A percentile compares a stretch with the other conserved stretches of the same genome.
Conservation (phyloP, 768 basidiomycete species). For the Lepiota brunneoincarnata region DNA sequence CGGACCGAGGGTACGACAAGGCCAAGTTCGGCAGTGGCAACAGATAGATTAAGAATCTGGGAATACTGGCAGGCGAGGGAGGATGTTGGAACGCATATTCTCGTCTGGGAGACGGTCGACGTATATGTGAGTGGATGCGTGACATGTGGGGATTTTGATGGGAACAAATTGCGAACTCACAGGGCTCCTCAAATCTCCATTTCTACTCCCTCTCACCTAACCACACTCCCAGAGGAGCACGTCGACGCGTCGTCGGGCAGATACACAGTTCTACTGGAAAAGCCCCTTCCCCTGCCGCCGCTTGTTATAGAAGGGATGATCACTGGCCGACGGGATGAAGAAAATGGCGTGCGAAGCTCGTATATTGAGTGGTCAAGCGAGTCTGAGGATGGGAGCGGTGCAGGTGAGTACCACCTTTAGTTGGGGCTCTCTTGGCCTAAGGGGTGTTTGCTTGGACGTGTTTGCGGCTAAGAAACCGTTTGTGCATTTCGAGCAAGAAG, state of each 20-base stretch:
- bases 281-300: constrained; percentile 1
- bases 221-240: neutral
- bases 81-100: neutral
- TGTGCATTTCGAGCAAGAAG: neutral
- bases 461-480: neutral
- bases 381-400: constrained; percentile 5
- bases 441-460: neutral
- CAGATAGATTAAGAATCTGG: neutral
- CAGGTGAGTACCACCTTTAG: neutral
- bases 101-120: neutral
- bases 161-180: constrained; percentile 7
- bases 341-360: neutral
- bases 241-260: neutral
- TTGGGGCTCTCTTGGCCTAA: neutral
- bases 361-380: constrained; percentile 10
- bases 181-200: neutral
- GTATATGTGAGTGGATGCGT: constrained; percentile 2
- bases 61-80: neutral
- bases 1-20: neutral
- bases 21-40: neutral
- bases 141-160: constrained; percentile 8
- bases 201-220: constrained; percentile 2
- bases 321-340: neutral
- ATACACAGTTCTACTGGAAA: neutral
- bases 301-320: neutral